Conservation (phyloP, 2,329 filamentous ascomycete genomes). For the Chrysoporthe puriensis region DNA sequence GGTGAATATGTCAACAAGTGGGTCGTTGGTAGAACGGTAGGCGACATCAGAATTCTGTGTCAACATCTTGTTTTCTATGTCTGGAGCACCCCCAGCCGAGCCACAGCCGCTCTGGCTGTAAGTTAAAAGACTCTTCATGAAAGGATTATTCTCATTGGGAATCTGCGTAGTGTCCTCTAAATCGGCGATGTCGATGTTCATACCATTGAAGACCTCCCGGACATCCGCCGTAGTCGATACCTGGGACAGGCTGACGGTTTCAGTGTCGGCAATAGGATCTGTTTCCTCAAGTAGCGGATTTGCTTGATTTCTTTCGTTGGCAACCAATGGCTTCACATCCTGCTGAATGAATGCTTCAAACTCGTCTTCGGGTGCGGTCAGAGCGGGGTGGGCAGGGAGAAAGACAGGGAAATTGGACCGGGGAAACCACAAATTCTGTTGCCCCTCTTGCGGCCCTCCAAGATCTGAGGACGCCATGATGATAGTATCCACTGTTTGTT, state of each 20-base stretch:
- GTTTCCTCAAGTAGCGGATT: slow-evolving; percentile 19
- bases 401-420: slow-evolving; percentile 43
- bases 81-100: not conserved
- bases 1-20: slow-evolving; percentile 58
- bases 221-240: slow-evolving; percentile 28
- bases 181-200: slow-evolving; percentile 14
- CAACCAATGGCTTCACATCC: slow-evolving; percentile 31
- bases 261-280: slow-evolving; percentile 9
- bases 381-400: slow-evolving; percentile 42
- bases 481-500: not conserved
- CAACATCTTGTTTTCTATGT: slow-evolving; percentile 49
- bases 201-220: slow-evolving; percentile 16
- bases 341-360: slow-evolving; percentile 40
- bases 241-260: slow-evolving; percentile 23
- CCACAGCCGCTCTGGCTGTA: slow-evolving; percentile 23
- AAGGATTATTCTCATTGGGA: slow-evolving; percentile 33
- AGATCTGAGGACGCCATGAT: slow-evolving; percentile 17
- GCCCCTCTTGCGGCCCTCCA: not conserved
- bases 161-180: not conserved
- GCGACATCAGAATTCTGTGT: slow-evolving; percentile 58
- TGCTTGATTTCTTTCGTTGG: not conserved
- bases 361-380: slow-evolving; percentile 38
- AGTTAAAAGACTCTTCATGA: slow-evolving; percentile 41
- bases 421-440: slow-evolving; percentile 43
- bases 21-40: slow-evolving; percentile 47